phyloP scores from a whole-genome alignment of 768 basidiomycete species.

The Royoungia palumana region DNA sequence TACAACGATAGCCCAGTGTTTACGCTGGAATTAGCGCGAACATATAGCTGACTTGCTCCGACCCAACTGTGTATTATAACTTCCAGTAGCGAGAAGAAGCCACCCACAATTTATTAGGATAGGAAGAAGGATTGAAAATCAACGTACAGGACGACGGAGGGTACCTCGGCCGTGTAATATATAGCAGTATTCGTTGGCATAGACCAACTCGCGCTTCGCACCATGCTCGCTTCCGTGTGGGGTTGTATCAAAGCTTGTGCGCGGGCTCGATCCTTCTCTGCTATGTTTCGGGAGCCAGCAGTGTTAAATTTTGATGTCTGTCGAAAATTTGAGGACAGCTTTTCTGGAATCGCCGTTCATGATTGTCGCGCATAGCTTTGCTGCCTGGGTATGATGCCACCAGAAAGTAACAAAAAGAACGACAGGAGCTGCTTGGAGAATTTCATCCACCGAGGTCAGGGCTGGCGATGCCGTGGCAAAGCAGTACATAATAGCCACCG shows the following conservation, averaged over 20 bases:
- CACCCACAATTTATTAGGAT: conserved; percentile 13
- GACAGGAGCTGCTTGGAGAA: conserved; percentile 4
- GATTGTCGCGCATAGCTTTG: conserved; percentile 10
- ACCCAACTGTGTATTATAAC: conserved; percentile 33
- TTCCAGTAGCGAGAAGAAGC: conserved; percentile 33
- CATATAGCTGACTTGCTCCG: conserved; percentile 23
- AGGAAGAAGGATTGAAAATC: neutral
- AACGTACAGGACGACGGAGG: conserved; percentile 28
- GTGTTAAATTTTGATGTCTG: conserved; percentile 12
- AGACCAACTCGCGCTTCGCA: neutral
- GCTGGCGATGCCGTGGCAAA: too few relatives aligned
- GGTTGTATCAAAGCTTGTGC: conserved; percentile 12
- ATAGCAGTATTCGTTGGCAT: conserved; percentile 23
- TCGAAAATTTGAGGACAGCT: conserved; percentile 8
- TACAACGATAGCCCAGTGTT: conserved; percentile 24
- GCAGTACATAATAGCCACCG: too few relatives aligned
- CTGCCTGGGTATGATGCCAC: too few relatives aligned
- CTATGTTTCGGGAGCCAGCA: conserved; percentile 5
- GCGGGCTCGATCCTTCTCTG: conserved; percentile 2
- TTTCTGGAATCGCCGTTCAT: conserved; percentile 8
- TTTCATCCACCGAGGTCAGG: neutral
- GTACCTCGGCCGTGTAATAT: conserved; percentile 30
- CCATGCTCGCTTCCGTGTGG: neutral
- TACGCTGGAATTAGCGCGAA: conserved; percentile 13
- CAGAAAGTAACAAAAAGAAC: conserved; percentile 9